phyloP scores from a whole-genome alignment of 23 red algal species.

The Pyropia yezoensis region DNA sequence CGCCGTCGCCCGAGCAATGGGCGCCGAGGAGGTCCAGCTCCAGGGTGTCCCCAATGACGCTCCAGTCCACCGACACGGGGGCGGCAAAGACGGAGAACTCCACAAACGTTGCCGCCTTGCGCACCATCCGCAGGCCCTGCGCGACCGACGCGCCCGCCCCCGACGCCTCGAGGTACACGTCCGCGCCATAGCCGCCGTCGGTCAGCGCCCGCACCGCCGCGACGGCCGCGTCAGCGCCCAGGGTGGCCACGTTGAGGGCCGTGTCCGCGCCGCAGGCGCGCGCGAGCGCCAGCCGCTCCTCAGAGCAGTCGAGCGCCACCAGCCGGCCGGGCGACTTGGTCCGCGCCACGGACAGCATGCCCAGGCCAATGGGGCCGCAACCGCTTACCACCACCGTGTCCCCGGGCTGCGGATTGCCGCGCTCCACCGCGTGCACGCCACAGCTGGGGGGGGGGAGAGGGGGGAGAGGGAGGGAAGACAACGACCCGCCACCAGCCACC shows the following conservation, averaged over 20 bases:
- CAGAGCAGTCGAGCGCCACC: conserved; percentile 54
- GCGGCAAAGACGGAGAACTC: conserved; percentile 71
- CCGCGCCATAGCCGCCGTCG: conserved; percentile 60
- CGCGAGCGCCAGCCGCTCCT: conserved; percentile 50
- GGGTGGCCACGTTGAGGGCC: conserved; percentile 23
- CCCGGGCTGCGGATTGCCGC: conserved; percentile 30
- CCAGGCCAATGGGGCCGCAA: conserved; percentile 71
- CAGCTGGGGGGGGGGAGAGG: conserved; percentile 8
- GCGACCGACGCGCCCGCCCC: conserved; percentile 35
- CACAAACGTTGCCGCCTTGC: conserved; percentile 58
- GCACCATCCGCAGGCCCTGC: conserved; percentile 54
- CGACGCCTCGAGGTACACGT: conserved; percentile 80
- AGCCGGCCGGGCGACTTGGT: conserved; percentile 28
- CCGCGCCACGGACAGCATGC: conserved; percentile 37
- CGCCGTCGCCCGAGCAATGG: conserved; percentile 68
- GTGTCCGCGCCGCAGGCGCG: conserved; percentile 64
- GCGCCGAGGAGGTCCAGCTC: conserved; percentile 55
- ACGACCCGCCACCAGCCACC: too few relatives aligned
- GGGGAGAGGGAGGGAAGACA: too few relatives aligned
- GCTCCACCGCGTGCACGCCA: conserved; percentile 54
- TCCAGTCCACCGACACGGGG: conserved; percentile 51
- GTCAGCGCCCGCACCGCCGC: conserved; percentile 19
- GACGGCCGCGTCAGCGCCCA: conserved; percentile 15
- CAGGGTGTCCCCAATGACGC: conserved; percentile 66
- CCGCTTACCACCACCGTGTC: conserved; percentile 65